These are phyloP conservation scores for Gossypioides kirkii DNA, from an alignment of 345 rosid genomes.

Conservation along the genomic window DNA sequence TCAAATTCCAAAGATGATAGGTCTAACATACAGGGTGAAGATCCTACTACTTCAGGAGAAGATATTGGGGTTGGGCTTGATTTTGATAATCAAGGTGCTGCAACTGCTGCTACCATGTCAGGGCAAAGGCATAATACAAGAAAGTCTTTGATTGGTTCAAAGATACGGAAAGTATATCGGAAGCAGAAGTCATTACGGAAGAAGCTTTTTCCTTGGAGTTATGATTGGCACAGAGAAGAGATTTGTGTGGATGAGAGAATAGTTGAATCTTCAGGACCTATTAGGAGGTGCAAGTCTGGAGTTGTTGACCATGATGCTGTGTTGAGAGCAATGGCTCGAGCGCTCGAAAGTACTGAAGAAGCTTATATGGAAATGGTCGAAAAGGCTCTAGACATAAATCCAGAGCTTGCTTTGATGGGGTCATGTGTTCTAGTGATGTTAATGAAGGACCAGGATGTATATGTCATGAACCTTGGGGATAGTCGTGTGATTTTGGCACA, in stretches of 20 bases:
- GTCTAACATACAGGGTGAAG: slow-evolving; percentile 39
- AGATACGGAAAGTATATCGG: slow-evolving; percentile 58
- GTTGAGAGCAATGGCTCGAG: slow-evolving; percentile 77
- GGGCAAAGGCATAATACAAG: slow-evolving; percentile 46
- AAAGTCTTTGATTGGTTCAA: slow-evolving; percentile 58
- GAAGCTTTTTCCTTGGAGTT: slow-evolving; percentile 95
- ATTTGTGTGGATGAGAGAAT: slow-evolving; percentile 53
- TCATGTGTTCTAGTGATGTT: slow-evolving; percentile 93
- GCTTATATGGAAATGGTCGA: slow-evolving; percentile 96
- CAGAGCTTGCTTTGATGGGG: slow-evolving; percentile 96
- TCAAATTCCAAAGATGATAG: slow-evolving; percentile 31
- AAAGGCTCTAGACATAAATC: slow-evolving; percentile 70
- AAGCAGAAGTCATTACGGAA: slow-evolving; percentile 86
- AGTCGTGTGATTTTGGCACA: slow-evolving; percentile 87
- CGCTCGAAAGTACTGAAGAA: slow-evolving; percentile 66
- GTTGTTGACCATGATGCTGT: slow-evolving; percentile 71
- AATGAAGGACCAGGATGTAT: slow-evolving; percentile 97
- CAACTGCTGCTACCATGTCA: slow-evolving; percentile 31
- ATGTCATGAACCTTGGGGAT: slow-evolving; percentile 96
- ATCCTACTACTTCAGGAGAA: slow-evolving; percentile 79
- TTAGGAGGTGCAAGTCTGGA: slow-evolving; percentile 82
- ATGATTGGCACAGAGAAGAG: slow-evolving; percentile 95
- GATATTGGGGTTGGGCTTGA: slow-evolving; percentile 40
- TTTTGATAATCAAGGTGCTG: slow-evolving; percentile 26
- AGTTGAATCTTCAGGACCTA: slow-evolving; percentile 57